These are phyloP conservation scores for Botrytis aclada DNA, from an alignment of 2,329 filamentous ascomycete genomes.

Conservation along the genomic window DNA sequence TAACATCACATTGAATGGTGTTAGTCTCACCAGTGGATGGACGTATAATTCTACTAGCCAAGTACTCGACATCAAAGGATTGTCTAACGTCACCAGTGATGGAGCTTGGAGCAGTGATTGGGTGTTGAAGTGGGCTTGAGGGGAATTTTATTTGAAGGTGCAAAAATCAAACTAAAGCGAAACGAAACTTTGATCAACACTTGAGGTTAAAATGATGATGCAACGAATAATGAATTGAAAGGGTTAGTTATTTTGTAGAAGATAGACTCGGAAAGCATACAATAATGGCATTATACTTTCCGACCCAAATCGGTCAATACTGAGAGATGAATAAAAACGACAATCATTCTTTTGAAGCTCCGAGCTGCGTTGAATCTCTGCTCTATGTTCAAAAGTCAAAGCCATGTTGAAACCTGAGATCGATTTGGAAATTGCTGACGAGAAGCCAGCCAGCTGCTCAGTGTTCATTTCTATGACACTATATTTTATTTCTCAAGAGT, in stretches of 20 bases:
- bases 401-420: not conserved
- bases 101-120: slow-evolving; percentile 60
- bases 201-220: not conserved
- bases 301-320: not conserved
- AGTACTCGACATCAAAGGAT: slow-evolving; percentile 49
- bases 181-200: not conserved
- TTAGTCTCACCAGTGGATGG: slow-evolving; percentile 45
- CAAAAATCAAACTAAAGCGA: not conserved
- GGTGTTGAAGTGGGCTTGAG: slow-evolving; percentile 51
- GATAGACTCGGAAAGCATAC: not conserved
- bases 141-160: not conserved
- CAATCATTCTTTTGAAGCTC: not conserved
- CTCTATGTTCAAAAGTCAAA: not conserved
- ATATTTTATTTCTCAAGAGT: not conserved
- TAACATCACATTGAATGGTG: slow-evolving; percentile 53
- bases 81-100: slow-evolving; percentile 47
- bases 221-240: not conserved
- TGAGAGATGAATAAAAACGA: not conserved
- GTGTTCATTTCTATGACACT: not conserved
- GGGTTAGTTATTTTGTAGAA: not conserved
- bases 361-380: not conserved
- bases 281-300: not conserved
- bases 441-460: not conserved
- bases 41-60: slow-evolving; percentile 47
- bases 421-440: not conserved